phyloP scores from a whole-genome alignment of 2,329 filamentous ascomycete species.

The Fusarium protoensiforme region DNA sequence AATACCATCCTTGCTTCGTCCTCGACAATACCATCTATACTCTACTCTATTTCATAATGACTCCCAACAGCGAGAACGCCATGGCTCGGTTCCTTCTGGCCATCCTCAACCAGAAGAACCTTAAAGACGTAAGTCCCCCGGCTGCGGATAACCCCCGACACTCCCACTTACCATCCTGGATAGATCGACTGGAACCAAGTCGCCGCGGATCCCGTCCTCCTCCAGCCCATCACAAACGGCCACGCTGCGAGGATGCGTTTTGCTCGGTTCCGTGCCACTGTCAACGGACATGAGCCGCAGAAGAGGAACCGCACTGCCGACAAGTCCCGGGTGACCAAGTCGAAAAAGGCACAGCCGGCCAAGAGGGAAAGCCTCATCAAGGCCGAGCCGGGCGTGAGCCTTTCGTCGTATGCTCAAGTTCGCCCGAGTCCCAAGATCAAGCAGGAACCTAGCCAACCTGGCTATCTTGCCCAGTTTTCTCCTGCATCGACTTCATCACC shows the following conservation, averaged over 20 bases:
- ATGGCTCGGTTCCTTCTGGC: constrained; percentile 70
- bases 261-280: constrained; percentile 61
- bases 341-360: constrained; percentile 48
- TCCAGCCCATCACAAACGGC: constrained; percentile 67
- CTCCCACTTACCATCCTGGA: constrained; percentile 24
- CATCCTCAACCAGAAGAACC: constrained; percentile 68
- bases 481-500: constrained; percentile 52
- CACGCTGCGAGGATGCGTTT: constrained; percentile 72
- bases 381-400: constrained; percentile 49
- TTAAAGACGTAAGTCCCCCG: constrained; percentile 65
- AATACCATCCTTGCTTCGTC: constrained; percentile 1
- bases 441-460: constrained; percentile 49
- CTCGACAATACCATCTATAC: neutral
- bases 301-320: constrained; percentile 56
- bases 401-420: constrained; percentile 46
- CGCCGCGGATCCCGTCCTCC: constrained; percentile 63
- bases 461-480: constrained; percentile 49
- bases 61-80: constrained; percentile 65
- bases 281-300: constrained; percentile 61
- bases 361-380: constrained; percentile 54
- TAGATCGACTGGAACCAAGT: constrained; percentile 71
- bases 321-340: constrained; percentile 60
- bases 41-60: constrained; percentile 54
- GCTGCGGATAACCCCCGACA: neutral
- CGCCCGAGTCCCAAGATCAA: constrained; percentile 47